Base-by-base conservation (phyloP, 495 filamentous ascomycete species). In the Chaetomium cochliodes region DNA sequence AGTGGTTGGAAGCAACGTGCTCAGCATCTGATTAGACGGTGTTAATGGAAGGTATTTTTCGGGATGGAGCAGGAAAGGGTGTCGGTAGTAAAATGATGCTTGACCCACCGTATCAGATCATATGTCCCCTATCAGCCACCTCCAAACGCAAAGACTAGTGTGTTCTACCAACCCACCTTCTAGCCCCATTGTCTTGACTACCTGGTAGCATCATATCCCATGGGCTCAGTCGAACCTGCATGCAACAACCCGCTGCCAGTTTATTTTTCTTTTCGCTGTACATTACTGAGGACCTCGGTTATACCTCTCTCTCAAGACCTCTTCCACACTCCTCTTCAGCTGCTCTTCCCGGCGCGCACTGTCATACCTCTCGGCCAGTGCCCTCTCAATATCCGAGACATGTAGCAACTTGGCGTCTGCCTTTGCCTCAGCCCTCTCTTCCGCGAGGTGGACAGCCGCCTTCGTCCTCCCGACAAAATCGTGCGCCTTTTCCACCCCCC, bases 321-420 rank as follows among this genome's bases (percentile, higher is more conserved):
- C 76, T 63, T 79, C 73, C 8, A 79, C 76, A 25, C 71, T 79
- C 71, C 74, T 76, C 22, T 74, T 65, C 64, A 75, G 63, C 23
- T 53, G 66, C 44, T 53, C 75, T 30, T 70, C 62, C 50, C 65
- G 60, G 28, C 53, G 65, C 59, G 72, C 51, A 11, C 41, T 74
- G 68, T 81, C 69, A 65, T 79, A 85, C 65, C 82, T 70, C 71
- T 85, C 73, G 7, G 69, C 66, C 26, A 85, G 69, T 46, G 77
- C 78, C 64, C 74, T 78, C 63, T 85, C 77, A 25, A 83, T 71
- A 0, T 74, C 74, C 1, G 77, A 78, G 39, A 76, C 26, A n/a
- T 67, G 67, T 56, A 71, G 22, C 58, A 72, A 53, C 56, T 70
- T 71, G 7, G 70, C 68, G n/a, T 74, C 63, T 46, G 67, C 67